Conservation (phyloP, 306 rosid genomes). For the Senna siamea region DNA sequence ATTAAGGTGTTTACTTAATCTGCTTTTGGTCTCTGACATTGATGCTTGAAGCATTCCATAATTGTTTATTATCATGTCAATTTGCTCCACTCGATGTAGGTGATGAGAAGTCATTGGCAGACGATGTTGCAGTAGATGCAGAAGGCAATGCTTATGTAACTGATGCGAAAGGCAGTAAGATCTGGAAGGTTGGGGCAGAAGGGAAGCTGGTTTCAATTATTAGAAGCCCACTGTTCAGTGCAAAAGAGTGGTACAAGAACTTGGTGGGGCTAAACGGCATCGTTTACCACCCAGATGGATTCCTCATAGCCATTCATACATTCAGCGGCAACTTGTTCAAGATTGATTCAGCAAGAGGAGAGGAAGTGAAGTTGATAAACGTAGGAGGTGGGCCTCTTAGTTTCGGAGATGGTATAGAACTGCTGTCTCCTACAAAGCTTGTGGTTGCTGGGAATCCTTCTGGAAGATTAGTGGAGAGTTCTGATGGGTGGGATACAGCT, state of each 20-base stretch:
- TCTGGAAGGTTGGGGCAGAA: slow-evolving; percentile 88
- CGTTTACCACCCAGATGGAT: slow-evolving; percentile 91
- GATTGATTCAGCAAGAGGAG: slow-evolving; percentile 67
- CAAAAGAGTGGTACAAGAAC: slow-evolving; percentile 83
- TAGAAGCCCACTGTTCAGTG: slow-evolving; percentile 62
- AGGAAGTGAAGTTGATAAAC: slow-evolving; percentile 61
- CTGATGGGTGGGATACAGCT: slow-evolving; percentile 89
- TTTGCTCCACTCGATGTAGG: slow-evolving; percentile 45
- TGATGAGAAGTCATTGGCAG: slow-evolving; percentile 73
- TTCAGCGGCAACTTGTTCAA: slow-evolving; percentile 72
- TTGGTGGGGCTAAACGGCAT: slow-evolving; percentile 81
- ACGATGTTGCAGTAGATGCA: slow-evolving; percentile 85
- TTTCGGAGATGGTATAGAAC: slow-evolving; percentile 83
- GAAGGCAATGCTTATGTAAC: slow-evolving; percentile 91
- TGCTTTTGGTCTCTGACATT: too few relatives aligned
- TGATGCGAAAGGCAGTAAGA: slow-evolving; percentile 58
- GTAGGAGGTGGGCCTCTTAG: slow-evolving; percentile 60
- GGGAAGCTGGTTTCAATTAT: slow-evolving; percentile 64
- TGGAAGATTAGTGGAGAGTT: slow-evolving; percentile 80
- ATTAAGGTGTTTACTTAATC: background rate
- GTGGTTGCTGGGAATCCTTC: slow-evolving; percentile 86
- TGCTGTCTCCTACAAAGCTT: slow-evolving; percentile 70
- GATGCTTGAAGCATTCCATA: too few relatives aligned
- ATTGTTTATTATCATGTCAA: background rate
- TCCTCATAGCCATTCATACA: slow-evolving; percentile 74